These are phyloP conservation scores for Cladorrhinum sp. DNA, from an alignment of 2,329 filamentous ascomycete genomes.

Conservation along the genomic window DNA sequence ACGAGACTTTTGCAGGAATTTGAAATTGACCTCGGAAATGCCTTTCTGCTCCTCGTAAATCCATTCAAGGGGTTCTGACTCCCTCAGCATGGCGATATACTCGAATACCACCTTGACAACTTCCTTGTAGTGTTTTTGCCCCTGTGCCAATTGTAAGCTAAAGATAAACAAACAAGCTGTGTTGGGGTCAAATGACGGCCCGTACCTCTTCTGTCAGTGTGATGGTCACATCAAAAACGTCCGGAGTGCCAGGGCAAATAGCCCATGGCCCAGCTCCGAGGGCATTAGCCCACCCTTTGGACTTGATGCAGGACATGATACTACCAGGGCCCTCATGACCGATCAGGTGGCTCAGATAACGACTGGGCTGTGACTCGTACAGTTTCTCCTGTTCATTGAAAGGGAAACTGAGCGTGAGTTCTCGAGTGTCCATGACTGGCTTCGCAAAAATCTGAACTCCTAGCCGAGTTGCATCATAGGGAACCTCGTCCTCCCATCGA, in stretches of 20 bases:
- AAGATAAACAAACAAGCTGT: not conserved
- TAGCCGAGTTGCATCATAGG: slow-evolving; percentile 48
- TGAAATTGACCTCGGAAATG: slow-evolving; percentile 90
- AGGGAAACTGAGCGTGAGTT: slow-evolving; percentile 76
- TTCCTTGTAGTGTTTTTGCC: slow-evolving; percentile 76
- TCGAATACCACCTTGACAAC: slow-evolving; percentile 83
- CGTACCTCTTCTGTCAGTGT: slow-evolving; percentile 76
- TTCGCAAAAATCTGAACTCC: slow-evolving; percentile 78
- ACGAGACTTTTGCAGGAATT: slow-evolving; percentile 88
- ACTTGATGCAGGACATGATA: slow-evolving; percentile 85
- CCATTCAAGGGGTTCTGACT: slow-evolving; percentile 82
- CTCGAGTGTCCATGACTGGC: slow-evolving; percentile 83
- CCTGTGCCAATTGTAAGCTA: slow-evolving; percentile 35
- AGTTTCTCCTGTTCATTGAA: slow-evolving; percentile 80
- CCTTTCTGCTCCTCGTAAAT: slow-evolving; percentile 90
- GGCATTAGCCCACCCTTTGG: slow-evolving; percentile 83
- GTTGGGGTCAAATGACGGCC: slow-evolving; percentile 9
- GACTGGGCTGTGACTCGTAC: slow-evolving; percentile 76
- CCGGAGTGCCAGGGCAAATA: slow-evolving; percentile 72
- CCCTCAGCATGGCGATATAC: slow-evolving; percentile 82
- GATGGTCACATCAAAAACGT: slow-evolving; percentile 75
- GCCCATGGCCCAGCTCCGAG: slow-evolving; percentile 73
- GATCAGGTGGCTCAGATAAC: slow-evolving; percentile 84
- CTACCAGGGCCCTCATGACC: slow-evolving; percentile 92
- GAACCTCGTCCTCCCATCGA: slow-evolving; percentile 51